Evolutionary conservation across 352 stramenopile species (phyloP).

Genomic region (Phytophthora melonis): DNA sequence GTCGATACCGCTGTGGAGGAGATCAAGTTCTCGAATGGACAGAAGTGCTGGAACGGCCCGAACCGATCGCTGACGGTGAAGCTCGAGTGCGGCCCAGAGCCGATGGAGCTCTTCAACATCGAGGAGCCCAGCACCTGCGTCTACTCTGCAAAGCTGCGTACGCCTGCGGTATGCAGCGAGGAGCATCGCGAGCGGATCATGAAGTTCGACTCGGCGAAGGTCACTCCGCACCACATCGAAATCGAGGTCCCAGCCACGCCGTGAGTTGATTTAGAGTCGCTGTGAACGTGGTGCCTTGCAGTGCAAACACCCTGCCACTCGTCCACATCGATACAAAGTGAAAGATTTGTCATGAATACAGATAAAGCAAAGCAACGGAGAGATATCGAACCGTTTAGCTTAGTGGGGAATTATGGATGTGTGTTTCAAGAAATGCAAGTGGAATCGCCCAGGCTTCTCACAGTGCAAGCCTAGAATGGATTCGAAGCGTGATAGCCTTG

Average conservation of each 20-base stretch:
- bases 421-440: slow-evolving; percentile 23
- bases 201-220: slow-evolving; percentile 34
- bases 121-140: slow-evolving; percentile 90
- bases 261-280: slow-evolving; percentile 30
- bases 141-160: slow-evolving; percentile 85
- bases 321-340: too few relatives aligned
- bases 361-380: slow-evolving; percentile 16
- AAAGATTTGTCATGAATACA: slow-evolving; percentile 17
- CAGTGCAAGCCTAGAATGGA: slow-evolving; percentile 26
- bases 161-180: slow-evolving; percentile 74
- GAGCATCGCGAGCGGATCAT: slow-evolving; percentile 48
- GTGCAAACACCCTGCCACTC: too few relatives aligned
- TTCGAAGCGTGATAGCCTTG: slow-evolving; percentile 44
- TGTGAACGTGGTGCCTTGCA: neutral
- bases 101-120: slow-evolving; percentile 71
- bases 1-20: slow-evolving; percentile 28
- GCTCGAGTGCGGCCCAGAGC: slow-evolving; percentile 72
- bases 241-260: slow-evolving; percentile 65
- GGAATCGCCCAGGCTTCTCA: neutral
- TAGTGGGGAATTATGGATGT: slow-evolving; percentile 12
- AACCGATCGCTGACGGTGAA: slow-evolving; percentile 80
- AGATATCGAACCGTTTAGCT: neutral
- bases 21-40: slow-evolving; percentile 71
- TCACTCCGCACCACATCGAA: slow-evolving; percentile 68
- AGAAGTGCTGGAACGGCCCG: slow-evolving; percentile 91